Evolutionary conservation across 2,329 filamentous ascomycete species (phyloP), one percentile per base, ranked within the genome.

Genomic region (Penicillium verrucosum): DNA sequence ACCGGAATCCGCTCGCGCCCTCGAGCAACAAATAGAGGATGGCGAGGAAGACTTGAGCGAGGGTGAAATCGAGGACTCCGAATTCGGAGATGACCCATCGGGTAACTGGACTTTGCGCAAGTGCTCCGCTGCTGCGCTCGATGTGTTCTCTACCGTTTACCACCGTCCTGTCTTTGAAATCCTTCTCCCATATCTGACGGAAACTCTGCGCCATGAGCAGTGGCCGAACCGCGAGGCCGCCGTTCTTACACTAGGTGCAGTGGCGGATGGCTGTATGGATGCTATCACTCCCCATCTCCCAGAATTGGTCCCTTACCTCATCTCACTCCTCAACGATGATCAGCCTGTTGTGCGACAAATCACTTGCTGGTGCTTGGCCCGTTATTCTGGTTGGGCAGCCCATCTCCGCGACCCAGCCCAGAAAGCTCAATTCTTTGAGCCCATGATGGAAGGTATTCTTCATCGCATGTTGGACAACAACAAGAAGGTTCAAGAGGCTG

Each of bases 401-500:
- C 85, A 87, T 60, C 82, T 97, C 23, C 77, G 83, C 25, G 85
- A 88, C 48, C 82, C 81, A 16, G 77, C 79, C 18, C 84, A 92
- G 61, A 88, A 88, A 68, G 83, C 87, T 50, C 83, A 85, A 56
- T 97, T 85, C 74, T 99, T 99, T 68, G 89, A 94, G 68, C 93
- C 93, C 0, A 89, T 97, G 83, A 96, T 99, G 92, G 93, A 96
- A 61, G 94, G 93, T 6, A 92, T 99, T 47, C 79, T 99, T 56
- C 87, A 86, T 59, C 90, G 92, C 70, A 99, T 99, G 94, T 81
- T 99, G 45, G 94, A 99, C 75, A 87, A 85, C 72, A 97, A 97
- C 81, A 99, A 99, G 80, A 92, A 93, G 73, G 94, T 99, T 0
- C 94, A 99, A 72, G 93, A 97, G 75, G 93, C 94, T 16, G 94